These are phyloP conservation scores for Globisporangium mamillatum DNA, from an alignment of 352 stramenopile species.

Conservation along the genomic window DNA sequence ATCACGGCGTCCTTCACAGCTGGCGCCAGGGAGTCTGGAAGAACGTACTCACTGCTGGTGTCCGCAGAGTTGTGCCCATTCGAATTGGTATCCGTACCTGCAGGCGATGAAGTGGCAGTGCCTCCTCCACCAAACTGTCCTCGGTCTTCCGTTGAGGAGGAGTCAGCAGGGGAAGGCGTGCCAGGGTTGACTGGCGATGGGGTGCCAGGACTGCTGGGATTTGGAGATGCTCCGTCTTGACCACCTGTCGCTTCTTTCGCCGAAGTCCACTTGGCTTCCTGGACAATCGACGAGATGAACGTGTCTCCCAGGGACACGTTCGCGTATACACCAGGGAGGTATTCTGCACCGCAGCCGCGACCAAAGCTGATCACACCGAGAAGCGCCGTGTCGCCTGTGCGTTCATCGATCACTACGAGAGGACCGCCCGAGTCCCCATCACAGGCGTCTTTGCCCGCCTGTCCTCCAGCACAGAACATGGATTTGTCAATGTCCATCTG, in stretches of 20 bases:
- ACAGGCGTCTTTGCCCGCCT: constrained; percentile 21
- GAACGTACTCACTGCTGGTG: not conserved
- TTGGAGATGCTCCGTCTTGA: not conserved
- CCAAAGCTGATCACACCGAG: constrained; percentile 23
- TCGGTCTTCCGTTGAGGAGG: not conserved
- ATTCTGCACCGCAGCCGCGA: constrained; percentile 12
- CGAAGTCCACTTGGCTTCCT: constrained; percentile 4
- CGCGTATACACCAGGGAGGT: constrained; percentile 19
- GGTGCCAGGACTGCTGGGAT: not conserved
- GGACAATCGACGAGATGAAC: constrained; percentile 22
- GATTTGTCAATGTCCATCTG: constrained; percentile 13
- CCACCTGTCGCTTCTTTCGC: not conserved
- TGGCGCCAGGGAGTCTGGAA: not conserved
- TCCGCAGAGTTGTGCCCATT: not conserved
- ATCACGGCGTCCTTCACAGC: not conserved
- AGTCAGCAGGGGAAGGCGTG: not conserved
- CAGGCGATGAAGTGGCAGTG: not conserved
- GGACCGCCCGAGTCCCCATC: constrained; percentile 25
- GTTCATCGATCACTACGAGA: constrained; percentile 15
- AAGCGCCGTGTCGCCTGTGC: constrained; percentile 7
- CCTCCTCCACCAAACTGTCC: not conserved
- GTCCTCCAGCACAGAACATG: constrained; percentile 26
- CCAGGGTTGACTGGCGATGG: not conserved
- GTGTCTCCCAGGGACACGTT: constrained; percentile 15
- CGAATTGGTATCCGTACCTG: not conserved